phyloP scores from a whole-genome alignment of 495 filamentous ascomycete genomes.

The Penicillium coffeae region DNA sequence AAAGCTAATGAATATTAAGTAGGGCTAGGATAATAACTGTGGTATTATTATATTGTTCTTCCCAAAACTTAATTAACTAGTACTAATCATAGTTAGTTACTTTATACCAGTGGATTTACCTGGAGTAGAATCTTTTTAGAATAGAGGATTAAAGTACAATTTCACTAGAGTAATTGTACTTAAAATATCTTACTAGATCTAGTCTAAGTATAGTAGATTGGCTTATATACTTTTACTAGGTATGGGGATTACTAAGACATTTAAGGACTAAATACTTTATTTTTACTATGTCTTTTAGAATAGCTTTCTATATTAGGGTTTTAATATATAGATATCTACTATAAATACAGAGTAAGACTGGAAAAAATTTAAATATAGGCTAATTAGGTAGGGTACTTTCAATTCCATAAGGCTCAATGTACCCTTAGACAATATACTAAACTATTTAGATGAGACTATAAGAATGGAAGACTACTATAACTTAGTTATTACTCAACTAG shows the following conservation, averaged over 20 bases:
- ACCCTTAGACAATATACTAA: conserved; percentile 7
- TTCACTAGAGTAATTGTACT: conserved; percentile 17
- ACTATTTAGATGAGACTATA: conserved; percentile 13
- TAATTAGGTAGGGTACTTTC: conserved; percentile 1
- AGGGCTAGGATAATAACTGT: conserved; percentile 20
- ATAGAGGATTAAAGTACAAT: conserved; percentile 23
- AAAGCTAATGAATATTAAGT: conserved; percentile 2
- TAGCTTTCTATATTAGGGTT: conserved; percentile 18
- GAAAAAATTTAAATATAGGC: conserved; percentile 9
- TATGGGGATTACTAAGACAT: conserved; percentile 5
- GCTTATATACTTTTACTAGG: conserved; percentile 15
- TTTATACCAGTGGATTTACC: conserved; percentile 18
- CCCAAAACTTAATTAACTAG: background rate
- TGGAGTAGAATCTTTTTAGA: conserved; percentile 18
- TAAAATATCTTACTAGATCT: conserved; percentile 16
- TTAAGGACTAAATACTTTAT: conserved; percentile 3
- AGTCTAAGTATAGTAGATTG: conserved; percentile 5
- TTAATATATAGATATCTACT: conserved; percentile 21
- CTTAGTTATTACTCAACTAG: conserved; percentile 14
- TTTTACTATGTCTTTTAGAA: conserved; percentile 21
- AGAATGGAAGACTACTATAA: conserved; percentile 21
- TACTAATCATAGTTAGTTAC: conserved; percentile 8
- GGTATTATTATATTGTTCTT: background rate
- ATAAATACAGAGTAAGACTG: conserved; percentile 18
- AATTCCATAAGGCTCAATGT: conserved; percentile 15